Conservation (phyloP, 192 early-diverging fungal species). For the Backusella liffmaniae region DNA sequence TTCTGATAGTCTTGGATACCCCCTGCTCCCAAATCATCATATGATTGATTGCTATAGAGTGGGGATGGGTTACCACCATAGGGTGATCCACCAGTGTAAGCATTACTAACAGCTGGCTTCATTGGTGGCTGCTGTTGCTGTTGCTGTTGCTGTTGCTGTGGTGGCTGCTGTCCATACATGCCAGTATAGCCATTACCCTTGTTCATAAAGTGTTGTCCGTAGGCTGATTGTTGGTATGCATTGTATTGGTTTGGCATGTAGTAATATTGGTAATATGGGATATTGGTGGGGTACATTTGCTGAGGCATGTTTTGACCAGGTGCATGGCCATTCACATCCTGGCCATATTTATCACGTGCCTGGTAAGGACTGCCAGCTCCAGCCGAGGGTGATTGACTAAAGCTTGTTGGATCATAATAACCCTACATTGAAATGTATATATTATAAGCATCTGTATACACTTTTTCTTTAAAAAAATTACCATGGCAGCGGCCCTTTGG, state of each 20-base stretch:
- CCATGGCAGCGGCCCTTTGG: constrained; percentile 51
- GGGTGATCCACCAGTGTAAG: constrained; percentile 24
- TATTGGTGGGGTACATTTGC: constrained; percentile 53
- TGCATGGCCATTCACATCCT: constrained; percentile 39
- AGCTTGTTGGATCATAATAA: constrained; percentile 50
- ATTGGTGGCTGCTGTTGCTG: constrained; percentile 39
- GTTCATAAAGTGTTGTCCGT: constrained; percentile 90
- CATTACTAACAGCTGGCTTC: constrained; percentile 13
- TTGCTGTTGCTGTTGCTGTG: constrained; percentile 33
- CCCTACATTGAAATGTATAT: constrained; percentile 16
- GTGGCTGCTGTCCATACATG: constrained; percentile 61
- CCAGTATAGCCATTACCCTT: constrained; percentile 78
- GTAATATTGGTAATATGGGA: constrained; percentile 86
- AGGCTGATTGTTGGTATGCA: constrained; percentile 77
- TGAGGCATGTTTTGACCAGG: constrained; percentile 38
- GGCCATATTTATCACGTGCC: constrained; percentile 52
- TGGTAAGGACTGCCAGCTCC: constrained; percentile 53
- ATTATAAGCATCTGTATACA: too few relatives aligned
- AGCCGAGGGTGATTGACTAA: constrained; percentile 55
- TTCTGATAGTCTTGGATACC: constrained; percentile 42
- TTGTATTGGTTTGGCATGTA: constrained; percentile 81
- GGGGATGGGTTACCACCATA: constrained; percentile 41
- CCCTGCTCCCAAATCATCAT: constrained; percentile 40
- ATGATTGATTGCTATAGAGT: constrained; percentile 25
- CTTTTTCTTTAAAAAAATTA: background rate